Evolutionary conservation across 75 land plant species (phyloP).

Genomic region (Chamaecyparis obtusa): DNA sequence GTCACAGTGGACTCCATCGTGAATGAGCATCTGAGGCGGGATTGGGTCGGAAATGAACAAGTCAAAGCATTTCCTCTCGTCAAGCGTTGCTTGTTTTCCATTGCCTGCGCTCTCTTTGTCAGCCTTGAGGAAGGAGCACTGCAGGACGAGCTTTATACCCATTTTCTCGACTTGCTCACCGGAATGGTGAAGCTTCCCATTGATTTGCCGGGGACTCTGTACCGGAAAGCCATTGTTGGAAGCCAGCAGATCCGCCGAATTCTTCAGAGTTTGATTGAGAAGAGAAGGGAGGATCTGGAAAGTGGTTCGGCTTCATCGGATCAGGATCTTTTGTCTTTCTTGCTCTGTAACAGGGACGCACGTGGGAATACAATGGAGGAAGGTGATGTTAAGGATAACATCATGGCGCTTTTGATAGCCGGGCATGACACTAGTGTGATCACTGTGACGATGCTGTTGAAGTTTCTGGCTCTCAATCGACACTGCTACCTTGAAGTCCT

Average conservation of each 20-base stretch:
- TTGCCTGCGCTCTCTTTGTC: too few relatives aligned
- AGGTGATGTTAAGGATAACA: too few relatives aligned
- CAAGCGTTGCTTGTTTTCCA: too few relatives aligned
- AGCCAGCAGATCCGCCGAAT: too few relatives aligned
- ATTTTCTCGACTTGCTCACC: conserved; percentile 5
- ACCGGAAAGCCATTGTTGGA: conserved; percentile 14
- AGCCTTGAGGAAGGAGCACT: too few relatives aligned
- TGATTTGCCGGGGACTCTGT: conserved; percentile 36
- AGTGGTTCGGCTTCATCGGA: conserved; percentile 6
- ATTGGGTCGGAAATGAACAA: conserved; percentile 18
- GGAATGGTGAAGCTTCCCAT: conserved; percentile 37
- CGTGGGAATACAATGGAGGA: background rate
- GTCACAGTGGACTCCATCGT: conserved; percentile 19
- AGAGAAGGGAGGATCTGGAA: background rate
- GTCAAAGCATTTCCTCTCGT: conserved; percentile 8
- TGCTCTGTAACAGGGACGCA: conserved; percentile 20
- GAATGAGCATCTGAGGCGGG: conserved; percentile 1
- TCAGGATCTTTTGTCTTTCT: background rate
- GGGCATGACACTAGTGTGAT: too few relatives aligned
- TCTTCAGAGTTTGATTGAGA: too few relatives aligned
- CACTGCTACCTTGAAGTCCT: too few relatives aligned
- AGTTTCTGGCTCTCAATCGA: too few relatives aligned
- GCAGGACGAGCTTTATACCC: background rate
- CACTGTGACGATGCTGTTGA: too few relatives aligned
- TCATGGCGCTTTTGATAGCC: too few relatives aligned